Evolutionary conservation across 1,139 yeast species (phyloP), one percentile per base, ranked within the genome.

Genomic region (Suhomyces yuchorum): DNA sequence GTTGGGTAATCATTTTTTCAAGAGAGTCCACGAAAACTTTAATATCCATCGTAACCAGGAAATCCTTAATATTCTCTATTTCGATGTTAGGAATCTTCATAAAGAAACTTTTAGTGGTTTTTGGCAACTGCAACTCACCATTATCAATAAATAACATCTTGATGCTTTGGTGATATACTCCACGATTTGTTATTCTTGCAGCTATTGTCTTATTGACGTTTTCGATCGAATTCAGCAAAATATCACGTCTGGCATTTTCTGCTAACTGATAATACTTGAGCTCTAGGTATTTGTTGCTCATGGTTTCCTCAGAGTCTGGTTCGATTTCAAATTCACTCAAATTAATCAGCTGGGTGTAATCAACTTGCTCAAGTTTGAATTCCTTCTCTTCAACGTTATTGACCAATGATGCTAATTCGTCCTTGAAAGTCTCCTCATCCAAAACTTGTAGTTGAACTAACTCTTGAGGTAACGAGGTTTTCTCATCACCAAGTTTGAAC

Each of bases 191-290:
- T 5, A 75, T 66, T 46, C 68, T 62, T 2, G 63, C 37, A 2
- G 52, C 44, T 1, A 70, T 66, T 1, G 65, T 55, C 26, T 56
- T 61, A 5, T 61, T 58, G 1, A 73, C 78, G 24, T 63, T 67
- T 8, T 58, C 57, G 5, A 76, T 69, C 1, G 86, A 70, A 15
- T 78, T 78, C 37, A 67, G 65, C 28, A 86, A 65, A 8, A 85
- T 66, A 12, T 73, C 75, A 22, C 75, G 70, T 53, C 96, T 76
- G 12, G 84, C 60, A 1, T 61, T 56, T 57, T 89, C 96, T 0
- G 97, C 96, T 38, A 71, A 65, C 1, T 69, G 75, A 60, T 89
- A 90, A 57, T 70, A 83, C 30, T 65, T 57, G 57, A 54, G 63
- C 60, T 66, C 80, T 41, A 62, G 54, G 43, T 40, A 57, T 51